Evolutionary conservation across 2,329 filamentous ascomycete genomes (phyloP).

Genomic region (Ceratocystis alfenasii): DNA sequence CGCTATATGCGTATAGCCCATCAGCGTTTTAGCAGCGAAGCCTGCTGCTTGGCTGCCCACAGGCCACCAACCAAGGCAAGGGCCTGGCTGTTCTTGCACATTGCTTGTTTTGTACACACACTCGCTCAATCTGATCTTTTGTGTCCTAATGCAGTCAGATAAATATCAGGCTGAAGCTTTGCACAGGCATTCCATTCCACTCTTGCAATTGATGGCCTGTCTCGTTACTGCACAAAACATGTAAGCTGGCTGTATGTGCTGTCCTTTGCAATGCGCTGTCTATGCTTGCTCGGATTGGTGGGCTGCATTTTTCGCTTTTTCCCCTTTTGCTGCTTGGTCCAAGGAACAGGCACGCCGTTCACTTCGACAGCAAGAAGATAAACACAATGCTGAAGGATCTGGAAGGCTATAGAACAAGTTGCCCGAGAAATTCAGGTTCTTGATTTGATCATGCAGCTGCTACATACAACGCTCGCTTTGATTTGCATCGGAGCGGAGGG

Average conservation of each 20-base stretch:
- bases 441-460: not conserved
- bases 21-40: not conserved
- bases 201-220: not conserved
- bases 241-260: conserved; percentile 10
- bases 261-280: conserved; percentile 9
- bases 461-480: not conserved
- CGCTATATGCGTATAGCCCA: not conserved
- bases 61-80: not conserved
- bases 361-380: not conserved
- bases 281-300: not conserved
- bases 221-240: not conserved
- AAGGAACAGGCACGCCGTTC: not conserved
- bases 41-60: not conserved
- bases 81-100: not conserved
- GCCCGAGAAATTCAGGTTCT: not conserved
- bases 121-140: not conserved
- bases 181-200: not conserved
- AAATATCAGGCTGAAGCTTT: not conserved
- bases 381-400: not conserved
- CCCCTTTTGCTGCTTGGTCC: not conserved
- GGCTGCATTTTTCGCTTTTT: not conserved
- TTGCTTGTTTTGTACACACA: not conserved
- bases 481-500: not conserved
- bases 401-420: not conserved
- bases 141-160: not conserved